Evolutionary conservation across 768 basidiomycete species (phyloP), one percentile per base, ranked within the genome.

Genomic region (Boletus speciosus): DNA sequence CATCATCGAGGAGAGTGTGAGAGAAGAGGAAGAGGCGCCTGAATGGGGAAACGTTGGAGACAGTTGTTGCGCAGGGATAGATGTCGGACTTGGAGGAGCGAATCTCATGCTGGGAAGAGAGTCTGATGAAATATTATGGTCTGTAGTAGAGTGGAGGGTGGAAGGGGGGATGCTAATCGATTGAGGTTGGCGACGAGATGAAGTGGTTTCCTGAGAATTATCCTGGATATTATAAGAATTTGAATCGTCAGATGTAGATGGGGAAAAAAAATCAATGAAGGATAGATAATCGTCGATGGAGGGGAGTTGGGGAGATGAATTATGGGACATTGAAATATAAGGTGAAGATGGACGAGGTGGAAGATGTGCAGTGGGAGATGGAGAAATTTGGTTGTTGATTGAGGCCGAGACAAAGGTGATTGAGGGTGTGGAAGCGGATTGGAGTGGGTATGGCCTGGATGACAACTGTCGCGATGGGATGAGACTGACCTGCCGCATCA

Each of bases 241-340:
- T 3, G 51, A 6, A 27, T 58, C 60, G 23, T 66, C 66, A 14
- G 54, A 29, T 16, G 31, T 55, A 57, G 65, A 62, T 57, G 63
- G 49, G 16, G 79, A 74, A 46, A 65, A 66, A 44, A 81, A 65
- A 66, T 81, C 77, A 42, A 81, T 78, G 60, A 80, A 79, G 32
- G 80, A 81, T 52, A 70, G 66, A 56, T 64, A 68, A 57, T 74
- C 72, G 44, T 58, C 54, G n/a, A 73, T 42, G 25, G 59, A 60
- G 47, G 56, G 53, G 23, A 47, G 52, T 53, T 60, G 61, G 51
- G 58, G 32, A 10, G 59, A 46, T 4, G 58, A 23, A 36, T 34
- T 49, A 51, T 60, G 58, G 11, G 64, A 38, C 68, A 71, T 55
- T 56, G 52, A 47, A 6, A 40, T 35, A 49, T 57, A 51, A 38